phyloP scores from a whole-genome alignment of 108 stramenopile genomes.

The Cylindrotheca closterium region DNA sequence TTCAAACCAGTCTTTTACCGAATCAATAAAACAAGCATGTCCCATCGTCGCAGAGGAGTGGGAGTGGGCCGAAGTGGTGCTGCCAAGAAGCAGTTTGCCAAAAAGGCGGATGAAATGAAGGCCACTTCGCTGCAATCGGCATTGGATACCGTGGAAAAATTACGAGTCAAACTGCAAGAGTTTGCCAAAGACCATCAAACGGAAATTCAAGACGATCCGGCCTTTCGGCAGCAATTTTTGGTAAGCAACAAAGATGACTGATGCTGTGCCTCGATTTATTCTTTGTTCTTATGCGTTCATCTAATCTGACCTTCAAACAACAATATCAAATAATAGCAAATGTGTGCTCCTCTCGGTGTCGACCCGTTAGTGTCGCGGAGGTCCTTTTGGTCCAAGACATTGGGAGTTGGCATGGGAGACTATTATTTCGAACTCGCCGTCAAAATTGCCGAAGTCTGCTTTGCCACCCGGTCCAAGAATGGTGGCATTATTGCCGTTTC shows the following conservation, averaged over 20 bases:
- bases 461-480: conserved; percentile 85
- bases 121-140: conserved; percentile 69
- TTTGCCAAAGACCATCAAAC: conserved; percentile 93
- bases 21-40: no score
- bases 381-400: conserved; percentile 66
- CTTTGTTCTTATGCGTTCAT: no score
- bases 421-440: conserved; percentile 99
- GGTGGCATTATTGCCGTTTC: conserved; percentile 93
- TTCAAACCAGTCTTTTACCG: no score
- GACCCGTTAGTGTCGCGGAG: conserved; percentile 79
- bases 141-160: conserved; percentile 74
- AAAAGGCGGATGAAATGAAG: conserved; percentile 86
- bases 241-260: no score
- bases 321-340: no score
- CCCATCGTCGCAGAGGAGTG: conserved; percentile 68
- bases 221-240: conserved; percentile 94
- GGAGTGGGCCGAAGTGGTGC: conserved; percentile 52
- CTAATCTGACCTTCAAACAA: no score
- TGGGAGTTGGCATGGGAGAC: conserved; percentile 72
- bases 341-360: conserved; percentile 90
- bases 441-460: conserved; percentile 93
- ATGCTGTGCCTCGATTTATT: no score
- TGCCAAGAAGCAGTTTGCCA: conserved; percentile 16
- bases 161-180: conserved; percentile 67
- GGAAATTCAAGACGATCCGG: conserved; percentile 87